A percentile compares a stretch with the other conserved stretches of the same genome.
Conservation (phyloP, 2,329 filamentous ascomycete species). For the Paecilomyces fulvus region DNA sequence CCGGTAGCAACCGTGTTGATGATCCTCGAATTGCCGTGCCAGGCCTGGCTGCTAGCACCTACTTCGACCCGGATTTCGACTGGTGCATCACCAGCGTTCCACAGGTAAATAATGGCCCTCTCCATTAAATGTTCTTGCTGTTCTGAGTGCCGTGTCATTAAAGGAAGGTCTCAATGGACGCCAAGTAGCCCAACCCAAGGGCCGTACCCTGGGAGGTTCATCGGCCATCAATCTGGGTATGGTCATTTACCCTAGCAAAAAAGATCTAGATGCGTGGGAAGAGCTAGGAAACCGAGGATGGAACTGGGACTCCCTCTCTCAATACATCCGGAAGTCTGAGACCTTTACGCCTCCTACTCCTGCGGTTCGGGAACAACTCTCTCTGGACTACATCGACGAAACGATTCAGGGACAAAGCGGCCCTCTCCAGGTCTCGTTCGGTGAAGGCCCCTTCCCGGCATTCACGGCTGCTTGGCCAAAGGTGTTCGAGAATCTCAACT, state of each 20-base stretch:
- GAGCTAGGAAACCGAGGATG: slow-evolving; percentile 30
- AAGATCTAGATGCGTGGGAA: slow-evolving; percentile 30
- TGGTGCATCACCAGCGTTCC: slow-evolving; percentile 7
- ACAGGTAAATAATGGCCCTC: slow-evolving; percentile 4
- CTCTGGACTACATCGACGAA: slow-evolving; percentile 3
- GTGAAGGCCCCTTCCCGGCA: slow-evolving; percentile 2
- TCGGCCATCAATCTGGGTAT: slow-evolving; percentile 25
- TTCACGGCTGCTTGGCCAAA: slow-evolving; percentile 10
- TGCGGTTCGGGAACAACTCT: slow-evolving; percentile 5
- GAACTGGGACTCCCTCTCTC: slow-evolving; percentile 24
- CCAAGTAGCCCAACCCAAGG: slow-evolving; percentile 3
- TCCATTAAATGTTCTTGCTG: not conserved
- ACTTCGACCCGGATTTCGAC: slow-evolving; percentile 5
- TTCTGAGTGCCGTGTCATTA: not conserved
- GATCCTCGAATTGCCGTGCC: slow-evolving; percentile 8
- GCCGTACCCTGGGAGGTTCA: slow-evolving; percentile 14
- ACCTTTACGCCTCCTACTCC: slow-evolving; percentile 18
- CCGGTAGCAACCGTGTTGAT: slow-evolving; percentile 5
- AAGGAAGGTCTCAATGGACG: slow-evolving; percentile 10
- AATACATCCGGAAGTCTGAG: slow-evolving; percentile 30
- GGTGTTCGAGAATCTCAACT: slow-evolving; percentile 7
- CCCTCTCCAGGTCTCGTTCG: slow-evolving; percentile 9
- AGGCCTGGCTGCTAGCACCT: slow-evolving; percentile 3
- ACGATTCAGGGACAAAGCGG: slow-evolving; percentile 4
- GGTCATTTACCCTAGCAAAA: slow-evolving; percentile 12